phyloP scores from a whole-genome alignment of 441 rosid genomes.

The Metrosideros polymorpha region DNA sequence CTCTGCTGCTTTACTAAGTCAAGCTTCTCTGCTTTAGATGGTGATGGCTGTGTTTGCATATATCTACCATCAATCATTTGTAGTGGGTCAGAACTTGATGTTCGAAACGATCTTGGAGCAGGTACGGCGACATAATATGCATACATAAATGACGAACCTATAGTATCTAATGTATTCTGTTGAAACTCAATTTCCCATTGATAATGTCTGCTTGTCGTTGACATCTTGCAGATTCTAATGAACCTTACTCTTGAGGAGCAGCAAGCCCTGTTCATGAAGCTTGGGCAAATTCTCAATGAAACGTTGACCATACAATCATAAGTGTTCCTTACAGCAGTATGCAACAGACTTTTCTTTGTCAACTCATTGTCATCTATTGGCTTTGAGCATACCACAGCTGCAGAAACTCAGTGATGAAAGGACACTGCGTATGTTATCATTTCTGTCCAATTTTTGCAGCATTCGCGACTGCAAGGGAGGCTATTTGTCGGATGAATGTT shows the following conservation, averaged over 20 bases:
- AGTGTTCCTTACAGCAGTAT: neutral
- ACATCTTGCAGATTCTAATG: constrained; percentile 35
- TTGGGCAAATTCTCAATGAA: constrained; percentile 47
- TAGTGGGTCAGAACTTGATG: constrained; percentile 37
- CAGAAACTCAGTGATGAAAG: neutral
- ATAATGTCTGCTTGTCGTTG: neutral
- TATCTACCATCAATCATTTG: constrained; percentile 77
- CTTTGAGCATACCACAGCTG: neutral
- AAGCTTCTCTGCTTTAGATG: constrained; percentile 41
- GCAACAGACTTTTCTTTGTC: neutral
- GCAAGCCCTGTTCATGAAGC: constrained; percentile 38
- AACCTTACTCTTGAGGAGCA: constrained; percentile 65
- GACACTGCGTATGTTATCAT: neutral
- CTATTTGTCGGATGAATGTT: neutral
- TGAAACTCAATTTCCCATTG: neutral
- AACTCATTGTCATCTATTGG: neutral
- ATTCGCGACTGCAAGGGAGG: neutral
- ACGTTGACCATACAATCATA: constrained; percentile 23
- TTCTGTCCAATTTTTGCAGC: neutral
- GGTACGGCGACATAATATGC: constrained; percentile 19
- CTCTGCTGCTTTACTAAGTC: neutral
- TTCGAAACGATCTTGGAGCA: constrained; percentile 64
- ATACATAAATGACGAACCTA: neutral
- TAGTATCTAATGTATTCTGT: neutral
- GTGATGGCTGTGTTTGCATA: constrained; percentile 95